Evolutionary conservation across 2,329 filamentous ascomycete species (phyloP).

Genomic region (Neonectria hederae): DNA sequence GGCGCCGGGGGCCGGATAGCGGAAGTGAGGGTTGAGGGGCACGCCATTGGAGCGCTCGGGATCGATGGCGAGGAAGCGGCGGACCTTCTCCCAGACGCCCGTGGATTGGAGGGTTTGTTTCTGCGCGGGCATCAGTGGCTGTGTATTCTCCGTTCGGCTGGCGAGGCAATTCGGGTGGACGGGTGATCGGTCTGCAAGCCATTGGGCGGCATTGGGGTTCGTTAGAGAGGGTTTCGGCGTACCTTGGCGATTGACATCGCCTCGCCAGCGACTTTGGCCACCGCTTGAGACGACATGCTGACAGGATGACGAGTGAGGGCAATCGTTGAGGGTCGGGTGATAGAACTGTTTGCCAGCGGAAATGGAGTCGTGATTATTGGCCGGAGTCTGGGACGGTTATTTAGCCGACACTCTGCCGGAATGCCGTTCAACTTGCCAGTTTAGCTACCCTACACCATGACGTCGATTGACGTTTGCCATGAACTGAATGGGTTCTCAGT

Average conservation of each 20-base stretch:
- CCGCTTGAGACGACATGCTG: slow-evolving; percentile 70
- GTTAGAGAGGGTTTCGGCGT: slow-evolving; percentile 36
- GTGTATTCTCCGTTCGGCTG: slow-evolving; percentile 7
- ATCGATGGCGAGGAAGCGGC: slow-evolving; percentile 81
- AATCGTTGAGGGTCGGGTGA: slow-evolving; percentile 41
- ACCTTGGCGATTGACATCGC: slow-evolving; percentile 69
- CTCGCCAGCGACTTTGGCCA: slow-evolving; percentile 63
- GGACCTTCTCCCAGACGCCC: slow-evolving; percentile 87
- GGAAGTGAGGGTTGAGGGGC: slow-evolving; percentile 91
- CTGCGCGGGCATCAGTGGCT: slow-evolving; percentile 56
- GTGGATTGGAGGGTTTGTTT: slow-evolving; percentile 95
- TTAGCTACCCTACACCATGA: slow-evolving; percentile 29
- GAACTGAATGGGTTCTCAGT: too few relatives aligned
- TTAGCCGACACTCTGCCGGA: slow-evolving; percentile 44
- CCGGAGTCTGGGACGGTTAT: slow-evolving; percentile 22
- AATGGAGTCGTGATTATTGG: slow-evolving; percentile 44
- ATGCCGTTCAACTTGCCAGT: neutral
- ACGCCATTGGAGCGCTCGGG: slow-evolving; percentile 90
- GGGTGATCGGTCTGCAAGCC: slow-evolving; percentile 19
- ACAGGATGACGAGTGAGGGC: slow-evolving; percentile 37
- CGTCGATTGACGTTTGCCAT: neutral
- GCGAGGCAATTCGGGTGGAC: slow-evolving; percentile 31
- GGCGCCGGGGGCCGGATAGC: slow-evolving; percentile 73
- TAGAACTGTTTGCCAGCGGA: slow-evolving; percentile 42
- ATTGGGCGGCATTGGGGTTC: slow-evolving; percentile 34